Percentiles rank a stretch among this genome's conserved stretches.
These are phyloP conservation scores for Wickerhamiella dianesei DNA, from an alignment of 805 yeast genomes.

Conservation along the genomic window DNA sequence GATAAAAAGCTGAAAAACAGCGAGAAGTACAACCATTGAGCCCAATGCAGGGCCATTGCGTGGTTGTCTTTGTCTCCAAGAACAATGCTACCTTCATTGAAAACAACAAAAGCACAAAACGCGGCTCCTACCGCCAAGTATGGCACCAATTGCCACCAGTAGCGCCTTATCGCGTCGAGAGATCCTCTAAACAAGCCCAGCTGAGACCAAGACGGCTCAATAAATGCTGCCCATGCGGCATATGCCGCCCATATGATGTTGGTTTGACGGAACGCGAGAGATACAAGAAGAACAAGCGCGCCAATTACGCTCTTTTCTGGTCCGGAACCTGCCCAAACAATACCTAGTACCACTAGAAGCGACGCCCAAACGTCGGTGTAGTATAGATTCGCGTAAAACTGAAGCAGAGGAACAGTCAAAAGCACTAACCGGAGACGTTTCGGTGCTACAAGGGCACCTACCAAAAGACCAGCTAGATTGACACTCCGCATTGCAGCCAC, in stretches of 20 bases:
- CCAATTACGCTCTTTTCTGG: conserved; percentile 27
- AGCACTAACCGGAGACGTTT: conserved; percentile 24
- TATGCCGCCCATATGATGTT: conserved; percentile 77
- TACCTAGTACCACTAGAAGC: conserved; percentile 43
- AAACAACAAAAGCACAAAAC: conserved; percentile 44
- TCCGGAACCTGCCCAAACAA: conserved; percentile 16
- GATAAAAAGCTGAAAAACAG: conserved; percentile 52
- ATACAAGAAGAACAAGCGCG: conserved; percentile 43
- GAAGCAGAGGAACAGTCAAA: conserved; percentile 52
- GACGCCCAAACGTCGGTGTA: conserved; percentile 95
- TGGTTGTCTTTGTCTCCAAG: conserved; percentile 89
- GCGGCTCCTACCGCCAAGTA: conserved; percentile 26
- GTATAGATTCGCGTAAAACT: conserved; percentile 61
- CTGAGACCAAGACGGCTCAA: not conserved
- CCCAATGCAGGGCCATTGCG: conserved; percentile 51
- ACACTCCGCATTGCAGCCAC: conserved; percentile 35
- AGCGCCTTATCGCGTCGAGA: not conserved
- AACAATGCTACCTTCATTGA: conserved; percentile 66
- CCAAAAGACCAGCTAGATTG: conserved; percentile 35
- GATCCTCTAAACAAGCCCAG: not conserved
- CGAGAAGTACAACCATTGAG: conserved; percentile 70
- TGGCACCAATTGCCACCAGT: conserved; percentile 4
- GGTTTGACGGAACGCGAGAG: conserved; percentile 77
- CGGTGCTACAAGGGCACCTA: conserved; percentile 17
- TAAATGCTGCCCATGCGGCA: conserved; percentile 22